Percentiles rank a stretch among this genome's conserved stretches.
Conservation (phyloP, 2,329 filamentous ascomycete genomes). For the Neonectria magnoliae region DNA sequence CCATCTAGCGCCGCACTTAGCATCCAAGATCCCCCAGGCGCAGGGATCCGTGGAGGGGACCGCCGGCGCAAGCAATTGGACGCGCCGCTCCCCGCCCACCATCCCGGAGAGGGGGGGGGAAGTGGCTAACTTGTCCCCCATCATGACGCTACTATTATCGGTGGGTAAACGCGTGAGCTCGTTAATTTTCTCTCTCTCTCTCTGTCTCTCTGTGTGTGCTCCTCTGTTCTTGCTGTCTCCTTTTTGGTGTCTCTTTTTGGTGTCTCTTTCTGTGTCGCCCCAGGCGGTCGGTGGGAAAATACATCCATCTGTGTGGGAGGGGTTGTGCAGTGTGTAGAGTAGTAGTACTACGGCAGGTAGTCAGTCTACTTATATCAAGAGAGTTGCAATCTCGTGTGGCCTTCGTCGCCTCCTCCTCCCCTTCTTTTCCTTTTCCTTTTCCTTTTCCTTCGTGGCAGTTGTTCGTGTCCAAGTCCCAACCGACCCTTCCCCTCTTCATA, state of each 20-base stretch:
- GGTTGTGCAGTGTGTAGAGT: too few relatives aligned
- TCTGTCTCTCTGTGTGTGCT: not conserved
- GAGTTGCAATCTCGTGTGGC: not conserved
- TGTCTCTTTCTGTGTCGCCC: slow-evolving; percentile 2
- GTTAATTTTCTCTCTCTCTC: slow-evolving; percentile 25
- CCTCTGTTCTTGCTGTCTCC: too few relatives aligned
- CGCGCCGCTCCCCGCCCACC: not conserved
- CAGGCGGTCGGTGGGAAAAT: slow-evolving; percentile 5
- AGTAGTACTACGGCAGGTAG: too few relatives aligned
- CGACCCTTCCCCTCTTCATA: not conserved
- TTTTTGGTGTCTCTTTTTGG: too few relatives aligned
- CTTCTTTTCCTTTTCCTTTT: not conserved
- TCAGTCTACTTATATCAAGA: too few relatives aligned
- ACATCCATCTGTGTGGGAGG: not conserved
- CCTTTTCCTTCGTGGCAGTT: not conserved
- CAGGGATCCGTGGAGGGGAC: not conserved
- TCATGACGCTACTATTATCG: slow-evolving; percentile 27
- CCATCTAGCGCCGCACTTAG: too few relatives aligned
- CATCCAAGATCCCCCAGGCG: not conserved
- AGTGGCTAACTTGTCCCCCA: slow-evolving; percentile 29
- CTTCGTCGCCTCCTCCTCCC: not conserved
- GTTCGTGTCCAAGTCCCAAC: not conserved
- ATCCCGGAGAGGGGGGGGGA: not conserved
- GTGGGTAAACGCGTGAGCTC: slow-evolving; percentile 44
- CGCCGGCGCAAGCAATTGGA: slow-evolving; percentile 8